Percentiles rank a stretch among this genome's conserved stretches.
phyloP scores from a whole-genome alignment of 306 rosid genomes.

The Calophaca sinica region DNA sequence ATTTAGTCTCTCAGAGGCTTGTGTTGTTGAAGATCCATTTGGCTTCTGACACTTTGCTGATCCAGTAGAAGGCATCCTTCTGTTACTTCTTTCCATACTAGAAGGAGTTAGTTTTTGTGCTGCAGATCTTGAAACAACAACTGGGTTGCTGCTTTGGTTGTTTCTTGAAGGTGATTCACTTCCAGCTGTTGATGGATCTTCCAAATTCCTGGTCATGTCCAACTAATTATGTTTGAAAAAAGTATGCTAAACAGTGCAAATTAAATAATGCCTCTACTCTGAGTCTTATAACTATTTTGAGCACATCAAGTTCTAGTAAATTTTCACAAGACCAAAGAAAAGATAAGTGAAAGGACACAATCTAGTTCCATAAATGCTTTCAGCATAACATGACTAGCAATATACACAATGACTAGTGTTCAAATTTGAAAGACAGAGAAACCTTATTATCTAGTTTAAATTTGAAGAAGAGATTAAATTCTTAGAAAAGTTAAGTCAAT shows the following conservation, averaged over 20 bases:
- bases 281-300: neutral
- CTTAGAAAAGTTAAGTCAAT: neutral
- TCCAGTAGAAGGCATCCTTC: conserved; percentile 53
- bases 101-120: conserved; percentile 58
- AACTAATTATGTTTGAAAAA: conserved; percentile 1
- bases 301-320: conserved; percentile 23
- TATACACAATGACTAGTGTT: neutral
- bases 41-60: conserved; percentile 58
- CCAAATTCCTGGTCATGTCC: conserved; percentile 65
- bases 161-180: conserved; percentile 66
- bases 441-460: neutral
- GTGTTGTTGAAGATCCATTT: conserved; percentile 51
- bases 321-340: conserved; percentile 3
- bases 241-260: neutral
- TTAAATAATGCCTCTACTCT: conserved; percentile 9
- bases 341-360: conserved; percentile 38
- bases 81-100: conserved; percentile 54
- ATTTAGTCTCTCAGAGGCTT: conserved; percentile 43
- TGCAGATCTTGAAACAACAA: conserved; percentile 54
- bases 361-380: neutral
- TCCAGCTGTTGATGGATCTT: conserved; percentile 56
- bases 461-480: neutral
- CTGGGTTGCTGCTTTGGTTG: conserved; percentile 17
- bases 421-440: no score
- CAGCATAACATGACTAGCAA: conserved; percentile 5